Base-by-base conservation (phyloP, 2,329 filamentous ascomycete species). In the Cladosporium austrohemisphaericum region DNA sequence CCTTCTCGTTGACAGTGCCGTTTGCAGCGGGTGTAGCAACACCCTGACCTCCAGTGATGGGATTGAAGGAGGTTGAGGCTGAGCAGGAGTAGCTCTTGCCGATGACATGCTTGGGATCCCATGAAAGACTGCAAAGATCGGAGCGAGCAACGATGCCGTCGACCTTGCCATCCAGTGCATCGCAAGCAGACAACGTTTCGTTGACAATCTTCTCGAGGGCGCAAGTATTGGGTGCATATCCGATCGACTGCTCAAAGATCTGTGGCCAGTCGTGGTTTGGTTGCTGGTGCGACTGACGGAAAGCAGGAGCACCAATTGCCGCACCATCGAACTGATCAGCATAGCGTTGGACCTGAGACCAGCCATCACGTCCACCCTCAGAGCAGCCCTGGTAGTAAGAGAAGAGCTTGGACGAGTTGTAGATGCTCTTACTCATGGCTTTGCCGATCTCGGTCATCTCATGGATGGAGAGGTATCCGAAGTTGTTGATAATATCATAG, bases 321-420 rank as follows among this genome's bases (percentile, higher is more conserved):
- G 70, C 67, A 11, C 75, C 74, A 52, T 77, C 73, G 50, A 72
- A 74, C 56, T 76, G 56, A 49, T 73, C 68, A 7, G 71, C 72
- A 55, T 70, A 79, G 13, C 75, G 71, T 59, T 80, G 76, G 1
- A 76, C 65, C 59, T 78, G 76, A 49, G 68, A 71, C 68, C 67
- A 72, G 11, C 68, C 74, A 55, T 76, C 71, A 4, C 74, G 68
- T 1, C 73, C 77, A 16, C 76, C 76, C 44, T 79, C 76, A 10
- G 75, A 78, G 60, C 77, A 80, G 3, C 75, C 76, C 53, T 77
- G 70, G 55, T 74, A 80, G 63, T 79, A 79, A 2, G 74, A 66
- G 59, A 74, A 76, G 10, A 68, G 18, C 52, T 63, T 63, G 5
- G 56, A 52, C 16, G 47, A 45, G 47, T 55, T 60, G 51, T 65